Evolutionary conservation across 2,329 filamentous ascomycete species (phyloP).

Genomic region (Botrytis aclada): DNA sequence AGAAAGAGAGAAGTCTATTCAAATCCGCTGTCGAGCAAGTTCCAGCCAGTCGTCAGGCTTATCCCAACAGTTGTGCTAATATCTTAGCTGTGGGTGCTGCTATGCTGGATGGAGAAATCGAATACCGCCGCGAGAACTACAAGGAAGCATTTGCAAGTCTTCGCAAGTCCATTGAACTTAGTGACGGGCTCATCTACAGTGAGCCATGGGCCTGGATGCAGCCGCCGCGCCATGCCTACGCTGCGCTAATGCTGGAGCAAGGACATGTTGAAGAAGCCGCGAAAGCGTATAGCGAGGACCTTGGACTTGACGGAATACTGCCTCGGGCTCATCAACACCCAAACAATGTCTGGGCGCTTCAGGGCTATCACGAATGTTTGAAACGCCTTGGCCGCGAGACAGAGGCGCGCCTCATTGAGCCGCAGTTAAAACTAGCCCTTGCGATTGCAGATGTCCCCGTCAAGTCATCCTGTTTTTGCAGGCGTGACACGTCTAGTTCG

Average conservation of each 20-base stretch:
- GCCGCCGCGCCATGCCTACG: conserved; percentile 67
- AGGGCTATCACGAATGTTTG: conserved; percentile 71
- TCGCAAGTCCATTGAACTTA: conserved; percentile 53
- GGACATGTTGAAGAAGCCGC: conserved; percentile 54
- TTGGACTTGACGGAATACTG: conserved; percentile 58
- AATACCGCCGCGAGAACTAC: conserved; percentile 61
- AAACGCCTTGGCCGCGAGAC: conserved; percentile 47
- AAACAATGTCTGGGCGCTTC: conserved; percentile 73
- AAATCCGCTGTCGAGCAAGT: conserved; percentile 50
- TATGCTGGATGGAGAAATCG: conserved; percentile 72
- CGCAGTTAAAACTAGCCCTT: conserved; percentile 51
- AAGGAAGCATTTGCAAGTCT: conserved; percentile 59
- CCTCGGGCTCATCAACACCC: conserved; percentile 64
- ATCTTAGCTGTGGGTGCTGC: conserved; percentile 59
- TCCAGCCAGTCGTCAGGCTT: conserved; percentile 59
- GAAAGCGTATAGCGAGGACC: conserved; percentile 57
- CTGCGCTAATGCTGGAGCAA: conserved; percentile 66
- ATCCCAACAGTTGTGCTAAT: conserved; percentile 63
- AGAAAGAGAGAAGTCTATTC: conserved; percentile 51
- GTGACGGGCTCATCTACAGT: conserved; percentile 64
- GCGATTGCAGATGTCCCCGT: conserved; percentile 59
- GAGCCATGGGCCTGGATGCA: conserved; percentile 83
- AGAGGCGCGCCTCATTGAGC: conserved; percentile 43
- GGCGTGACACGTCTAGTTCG: conserved; percentile 23
- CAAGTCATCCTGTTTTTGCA: conserved; percentile 57